Evolutionary conservation across 129 eudicot genomes (phyloP), one percentile per base, ranked within the genome.

Genomic region (Chrysanthemum lavandulifolium): DNA sequence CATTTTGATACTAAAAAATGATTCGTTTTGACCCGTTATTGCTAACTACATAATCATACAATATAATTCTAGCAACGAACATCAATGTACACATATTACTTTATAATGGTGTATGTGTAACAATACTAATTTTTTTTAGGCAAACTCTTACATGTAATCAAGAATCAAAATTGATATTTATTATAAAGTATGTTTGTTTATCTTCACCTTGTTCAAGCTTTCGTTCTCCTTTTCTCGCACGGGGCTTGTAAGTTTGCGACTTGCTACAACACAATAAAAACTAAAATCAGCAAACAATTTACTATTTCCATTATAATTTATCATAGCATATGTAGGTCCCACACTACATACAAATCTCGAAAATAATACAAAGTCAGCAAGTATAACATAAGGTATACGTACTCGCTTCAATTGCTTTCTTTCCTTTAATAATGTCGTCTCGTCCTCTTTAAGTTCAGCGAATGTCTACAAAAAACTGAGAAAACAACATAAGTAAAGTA

Each of bases 371-470:
- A 49, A 68, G 45, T 68, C 23, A 49, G 16, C 68, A 5, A 31
- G 12, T 27, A 47, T 0, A 6, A 49, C 45, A 57, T 1, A 10
- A 69, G 33, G 5, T 29, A 13, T 0, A 69, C 84, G 2, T 70
- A 81, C 84, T 58, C 81, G 72, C 40, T 81, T 81, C 57, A 81
- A 29, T 75, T 70, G 80, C 77, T 76, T 81, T 81, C 81, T 70
- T 75, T 81, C 84, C 59, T 76, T 76, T 48, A 75, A 33, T 76
- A 81, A 72, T 43, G 50, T 18, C 4, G 61, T 45, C 69, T 81
- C 84, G 14, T 75, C 84, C 57, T 69, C 81, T 49, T 81, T 81
- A 27, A 81, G 84, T 65, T 81, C 84, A 71, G 74, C 81, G 69
- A 81, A 48, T 23, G 81, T 81, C 84, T 81, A 71, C 62, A 75